These are phyloP conservation scores for Eucalyptus erythrocorys DNA, from an alignment of 345 rosid species.

Conservation along the genomic window DNA sequence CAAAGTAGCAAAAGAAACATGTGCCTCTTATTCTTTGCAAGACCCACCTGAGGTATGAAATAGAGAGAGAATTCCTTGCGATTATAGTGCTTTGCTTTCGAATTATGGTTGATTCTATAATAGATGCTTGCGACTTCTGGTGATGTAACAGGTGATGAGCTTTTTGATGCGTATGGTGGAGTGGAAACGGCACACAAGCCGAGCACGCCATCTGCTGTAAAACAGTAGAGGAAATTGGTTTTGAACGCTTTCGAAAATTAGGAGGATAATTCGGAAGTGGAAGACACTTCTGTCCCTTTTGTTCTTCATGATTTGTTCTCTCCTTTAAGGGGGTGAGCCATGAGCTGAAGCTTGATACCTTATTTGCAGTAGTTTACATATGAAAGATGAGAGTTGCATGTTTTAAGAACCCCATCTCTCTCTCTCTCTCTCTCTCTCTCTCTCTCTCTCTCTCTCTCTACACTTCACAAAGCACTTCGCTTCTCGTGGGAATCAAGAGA, in stretches of 20 bases:
- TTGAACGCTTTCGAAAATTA: background rate
- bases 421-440: background rate
- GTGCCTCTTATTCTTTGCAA: conserved; percentile 78
- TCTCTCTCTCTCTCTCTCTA: background rate
- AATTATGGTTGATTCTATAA: background rate
- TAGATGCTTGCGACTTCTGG: background rate
- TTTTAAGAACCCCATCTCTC: background rate
- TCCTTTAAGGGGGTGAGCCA: background rate
- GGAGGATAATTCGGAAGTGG: background rate
- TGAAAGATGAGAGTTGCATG: background rate
- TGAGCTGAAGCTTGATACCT: background rate
- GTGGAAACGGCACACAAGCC: conserved; percentile 27
- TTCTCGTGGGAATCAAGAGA: background rate
- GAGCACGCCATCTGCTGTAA: background rate
- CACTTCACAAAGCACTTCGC: background rate
- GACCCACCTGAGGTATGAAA: conserved; percentile 65
- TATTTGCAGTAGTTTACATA: background rate
- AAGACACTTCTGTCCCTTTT: background rate
- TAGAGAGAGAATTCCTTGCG: background rate
- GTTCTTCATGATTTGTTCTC: background rate
- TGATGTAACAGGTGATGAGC: conserved; percentile 49
- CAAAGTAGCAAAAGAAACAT: conserved; percentile 76
- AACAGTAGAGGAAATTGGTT: background rate
- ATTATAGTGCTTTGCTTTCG: background rate
- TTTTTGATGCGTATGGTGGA: conserved; percentile 66